These are phyloP conservation scores for Clavispora santaluciae DNA, from an alignment of 805 yeast species.

Conservation along the genomic window DNA sequence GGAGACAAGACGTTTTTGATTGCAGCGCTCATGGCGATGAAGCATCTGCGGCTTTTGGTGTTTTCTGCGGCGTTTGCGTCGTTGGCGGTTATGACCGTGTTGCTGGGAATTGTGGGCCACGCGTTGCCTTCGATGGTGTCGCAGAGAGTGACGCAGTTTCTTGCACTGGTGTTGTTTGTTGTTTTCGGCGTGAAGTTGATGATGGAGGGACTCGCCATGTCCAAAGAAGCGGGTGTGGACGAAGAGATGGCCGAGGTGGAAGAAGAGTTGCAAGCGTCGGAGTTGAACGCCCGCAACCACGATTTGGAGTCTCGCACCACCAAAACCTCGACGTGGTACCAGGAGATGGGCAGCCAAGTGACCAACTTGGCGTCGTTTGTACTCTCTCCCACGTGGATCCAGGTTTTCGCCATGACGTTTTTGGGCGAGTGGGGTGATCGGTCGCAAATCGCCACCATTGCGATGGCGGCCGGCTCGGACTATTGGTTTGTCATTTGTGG, in stretches of 20 bases:
- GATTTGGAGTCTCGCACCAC: conserved; percentile 42
- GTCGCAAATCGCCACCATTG: conserved; percentile 95
- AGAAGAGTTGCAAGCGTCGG: conserved; percentile 73
- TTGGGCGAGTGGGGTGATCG: conserved; percentile 99
- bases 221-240: conserved; percentile 78
- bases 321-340: conserved; percentile 19
- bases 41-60: conserved; percentile 76
- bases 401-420: conserved; percentile 92
- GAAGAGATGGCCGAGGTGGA: conserved; percentile 97
- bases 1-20: conserved; percentile 97
- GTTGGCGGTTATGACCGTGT: conserved; percentile 81
- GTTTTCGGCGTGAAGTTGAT: conserved; percentile 77
- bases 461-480: conserved; percentile 96
- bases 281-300: conserved; percentile 46
- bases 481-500: conserved; percentile 88
- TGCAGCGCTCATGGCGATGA: conserved; percentile 98
- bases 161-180: conserved; percentile 77
- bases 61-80: conserved; percentile 85
- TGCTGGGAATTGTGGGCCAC: conserved; percentile 89
- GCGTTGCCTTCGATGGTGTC: conserved; percentile 82
- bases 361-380: conserved; percentile 55
- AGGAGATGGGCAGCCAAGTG: conserved; percentile 35
- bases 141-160: conserved; percentile 68
- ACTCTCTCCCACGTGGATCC: conserved; percentile 87
- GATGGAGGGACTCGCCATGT: conserved; percentile 78